phyloP scores from a whole-genome alignment of 768 basidiomycete genomes.

The Collybia sordida region DNA sequence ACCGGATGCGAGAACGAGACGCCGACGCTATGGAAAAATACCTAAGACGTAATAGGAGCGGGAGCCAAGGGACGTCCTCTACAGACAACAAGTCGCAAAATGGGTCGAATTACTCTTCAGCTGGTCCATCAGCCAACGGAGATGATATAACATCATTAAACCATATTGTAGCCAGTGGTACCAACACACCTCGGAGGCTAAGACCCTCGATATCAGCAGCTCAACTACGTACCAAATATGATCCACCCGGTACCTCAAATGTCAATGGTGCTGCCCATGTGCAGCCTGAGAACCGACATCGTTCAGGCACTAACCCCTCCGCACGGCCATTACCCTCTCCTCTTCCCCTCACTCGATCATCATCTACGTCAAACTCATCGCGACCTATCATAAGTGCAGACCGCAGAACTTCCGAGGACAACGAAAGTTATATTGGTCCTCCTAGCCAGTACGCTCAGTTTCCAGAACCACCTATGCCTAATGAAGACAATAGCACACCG shows the following conservation, averaged over 20 bases:
- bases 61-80: constrained; percentile 71
- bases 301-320: constrained; percentile 69
- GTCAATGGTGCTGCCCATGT: constrained; percentile 24
- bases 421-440: constrained; percentile 60
- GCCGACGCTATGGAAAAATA: constrained; percentile 90
- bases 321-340: constrained; percentile 43
- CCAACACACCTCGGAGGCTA: constrained; percentile 59
- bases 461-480: constrained; percentile 58
- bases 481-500: constrained; percentile 49
- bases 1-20: constrained; percentile 79
- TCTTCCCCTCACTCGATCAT: constrained; percentile 49
- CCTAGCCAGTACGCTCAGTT: constrained; percentile 70
- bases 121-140: constrained; percentile 50
- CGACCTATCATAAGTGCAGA: constrained; percentile 35
- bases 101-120: constrained; percentile 47
- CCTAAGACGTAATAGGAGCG: constrained; percentile 78
- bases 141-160: constrained; percentile 54
- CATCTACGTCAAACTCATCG: constrained; percentile 56
- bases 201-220: constrained; percentile 79
- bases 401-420: constrained; percentile 40
- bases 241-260: constrained; percentile 30
- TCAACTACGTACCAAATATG: constrained; percentile 55
- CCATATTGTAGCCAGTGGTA: constrained; percentile 46
- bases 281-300: constrained; percentile 51
- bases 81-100: constrained; percentile 70